These are phyloP conservation scores for Marchantia paleacea DNA, from an alignment of 225 moss, liverwort and hornwort genomes.

Conservation along the genomic window DNA sequence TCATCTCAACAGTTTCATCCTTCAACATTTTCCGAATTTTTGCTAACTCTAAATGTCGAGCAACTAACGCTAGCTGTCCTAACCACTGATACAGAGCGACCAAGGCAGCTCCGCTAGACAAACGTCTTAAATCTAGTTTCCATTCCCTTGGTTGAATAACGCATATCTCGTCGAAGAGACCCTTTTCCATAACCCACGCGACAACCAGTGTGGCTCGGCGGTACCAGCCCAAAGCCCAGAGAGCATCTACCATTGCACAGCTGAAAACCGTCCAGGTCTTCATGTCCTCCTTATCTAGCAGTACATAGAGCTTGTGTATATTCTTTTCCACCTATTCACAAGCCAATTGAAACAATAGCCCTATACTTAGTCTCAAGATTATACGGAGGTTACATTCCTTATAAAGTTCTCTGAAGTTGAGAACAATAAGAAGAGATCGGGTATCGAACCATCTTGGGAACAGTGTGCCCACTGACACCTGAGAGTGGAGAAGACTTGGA, in stretches of 20 bases:
- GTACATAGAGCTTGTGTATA: conserved; percentile 51
- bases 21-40: background rate
- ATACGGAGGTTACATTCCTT: too few species aligned
- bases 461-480: background rate
- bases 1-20: background rate
- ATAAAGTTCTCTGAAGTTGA: too few species aligned
- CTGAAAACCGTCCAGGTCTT: conserved; percentile 71
- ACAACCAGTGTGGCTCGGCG: conserved; percentile 74
- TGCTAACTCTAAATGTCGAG: conserved; percentile 28
- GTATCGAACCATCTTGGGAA: background rate
- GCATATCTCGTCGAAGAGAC: conserved; percentile 66
- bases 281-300: conserved; percentile 52
- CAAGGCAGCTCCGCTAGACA: conserved; percentile 81
- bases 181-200: conserved; percentile 66
- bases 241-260: conserved; percentile 76
- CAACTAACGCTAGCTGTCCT: conserved; percentile 62
- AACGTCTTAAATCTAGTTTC: conserved; percentile 88
- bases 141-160: conserved; percentile 60
- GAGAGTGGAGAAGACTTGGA: background rate
- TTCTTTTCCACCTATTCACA: conserved; percentile 49
- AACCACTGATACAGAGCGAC: conserved; percentile 94
- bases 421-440: too few species aligned
- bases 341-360: background rate
- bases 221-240: conserved; percentile 90
- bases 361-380: background rate